Evolutionary conservation across 2,329 filamentous ascomycete species (phyloP), one percentile per base, ranked within the genome.

Genomic region (Aureobasidium zeae): DNA sequence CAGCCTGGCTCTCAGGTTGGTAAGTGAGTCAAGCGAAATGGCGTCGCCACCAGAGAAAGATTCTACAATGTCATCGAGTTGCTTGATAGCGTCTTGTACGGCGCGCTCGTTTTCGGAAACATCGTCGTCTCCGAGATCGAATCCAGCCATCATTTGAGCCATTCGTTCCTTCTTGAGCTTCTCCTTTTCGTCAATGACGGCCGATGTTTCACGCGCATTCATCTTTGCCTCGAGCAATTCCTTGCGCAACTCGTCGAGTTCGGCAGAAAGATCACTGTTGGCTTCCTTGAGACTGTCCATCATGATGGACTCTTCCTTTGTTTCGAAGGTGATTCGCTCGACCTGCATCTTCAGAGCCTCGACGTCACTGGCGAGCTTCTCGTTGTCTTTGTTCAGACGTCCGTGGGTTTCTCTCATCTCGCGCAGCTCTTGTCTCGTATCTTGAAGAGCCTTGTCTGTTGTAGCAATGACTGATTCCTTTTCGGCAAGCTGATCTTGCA

Each of bases 101-200:
- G 79, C 81, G 51, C 81, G 77, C 63, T 98, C 91, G 55, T 94
- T 94, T 47, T 91, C 84, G 53, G 87, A 94, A 62, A 96, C 94
- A 22, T 93, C 81, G 46, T 95, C 88, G 36, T 83, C 82, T 32
- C 87, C 89, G 24, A 98, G 76, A 57, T 98, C 89, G 56, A 98
- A 96, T 3, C 89, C 87, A 47, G 91, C 91, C 89, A 98, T 95
- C 91, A 98, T 98, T 74, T 95, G 85, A 31, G 91, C 91, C 91
- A 98, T 98, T 67, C 93, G 91, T 68, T 98, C 91, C 1, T 88
- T 86, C 74, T 98, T 98, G 69, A 87, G 88, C 72, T 87, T 89
- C 67, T 96, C 93, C 73, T 98, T 98, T 66, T 96, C 91, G 55
- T 96, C 89, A 15, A 93, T 69, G 12, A 86, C 82, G 7, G 87